Conservation (phyloP, 441 rosid species). For the Lepidium campestre region DNA sequence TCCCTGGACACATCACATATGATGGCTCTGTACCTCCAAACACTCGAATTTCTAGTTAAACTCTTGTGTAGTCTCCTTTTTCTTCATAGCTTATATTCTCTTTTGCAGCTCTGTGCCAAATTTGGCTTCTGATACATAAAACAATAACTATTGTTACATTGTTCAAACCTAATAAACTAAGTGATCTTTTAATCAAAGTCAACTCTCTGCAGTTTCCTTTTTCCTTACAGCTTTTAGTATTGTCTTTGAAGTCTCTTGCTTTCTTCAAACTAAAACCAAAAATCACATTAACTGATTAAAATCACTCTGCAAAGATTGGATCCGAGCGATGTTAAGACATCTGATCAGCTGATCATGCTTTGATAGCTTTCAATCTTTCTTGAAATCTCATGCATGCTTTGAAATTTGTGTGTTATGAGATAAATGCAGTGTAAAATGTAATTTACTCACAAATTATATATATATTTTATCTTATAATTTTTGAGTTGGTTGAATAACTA, state of each 20-base stretch:
- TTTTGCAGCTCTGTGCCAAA: neutral
- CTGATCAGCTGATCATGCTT: too few species aligned
- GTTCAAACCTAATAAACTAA: neutral
- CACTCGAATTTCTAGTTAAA: neutral
- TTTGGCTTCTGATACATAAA: neutral
- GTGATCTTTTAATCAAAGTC: neutral
- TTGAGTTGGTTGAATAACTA: neutral
- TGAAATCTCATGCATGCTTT: too few species aligned
- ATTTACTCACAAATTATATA: neutral
- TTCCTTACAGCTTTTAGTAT: neutral
- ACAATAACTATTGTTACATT: neutral
- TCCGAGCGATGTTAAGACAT: too few species aligned
- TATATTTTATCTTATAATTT: neutral
- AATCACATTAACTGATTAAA: neutral
- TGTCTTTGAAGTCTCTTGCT: neutral
- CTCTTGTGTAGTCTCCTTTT: neutral
- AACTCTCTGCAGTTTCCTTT: neutral
- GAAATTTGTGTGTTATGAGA: too few species aligned
- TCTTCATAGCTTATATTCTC: neutral
- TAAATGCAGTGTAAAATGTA: neutral
- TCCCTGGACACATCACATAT: slow-evolving; percentile 51
- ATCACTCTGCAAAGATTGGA: neutral
- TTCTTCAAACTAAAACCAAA: neutral
- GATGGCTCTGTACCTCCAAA: slow-evolving; percentile 17
- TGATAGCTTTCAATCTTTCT: too few species aligned